Conservation (phyloP, 2,329 filamentous ascomycete species). For the Hypomyces rosellus region DNA sequence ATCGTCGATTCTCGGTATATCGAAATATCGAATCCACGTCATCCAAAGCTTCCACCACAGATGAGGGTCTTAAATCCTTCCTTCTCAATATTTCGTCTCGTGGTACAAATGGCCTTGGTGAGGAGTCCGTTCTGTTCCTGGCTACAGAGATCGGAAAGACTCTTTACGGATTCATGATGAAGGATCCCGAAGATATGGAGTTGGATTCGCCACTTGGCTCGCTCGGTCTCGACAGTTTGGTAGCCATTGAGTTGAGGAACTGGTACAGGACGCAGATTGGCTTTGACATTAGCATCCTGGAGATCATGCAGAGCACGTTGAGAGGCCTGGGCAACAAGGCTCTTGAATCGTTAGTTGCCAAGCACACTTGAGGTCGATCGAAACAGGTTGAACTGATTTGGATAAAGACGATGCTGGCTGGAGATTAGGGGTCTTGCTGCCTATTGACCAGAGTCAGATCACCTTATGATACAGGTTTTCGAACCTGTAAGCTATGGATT, state of each 20-base stretch:
- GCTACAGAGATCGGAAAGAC: conserved; percentile 4
- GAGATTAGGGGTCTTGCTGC: no score
- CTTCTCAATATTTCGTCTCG: not conserved
- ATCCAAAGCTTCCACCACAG: not conserved
- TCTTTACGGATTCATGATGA: conserved; percentile 2
- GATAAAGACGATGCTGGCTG: no score
- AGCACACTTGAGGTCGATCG: not conserved
- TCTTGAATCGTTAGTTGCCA: not conserved
- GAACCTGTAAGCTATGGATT: no score
- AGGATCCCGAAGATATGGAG: conserved; percentile 5
- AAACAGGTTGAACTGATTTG: no score
- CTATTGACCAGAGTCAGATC: no score
- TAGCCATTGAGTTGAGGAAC: conserved; percentile 13
- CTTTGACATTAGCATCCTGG: conserved; percentile 3
- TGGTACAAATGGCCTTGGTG: not conserved
- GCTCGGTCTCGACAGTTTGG: conserved; percentile 11
- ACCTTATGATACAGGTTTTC: no score
- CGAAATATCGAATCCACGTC: not conserved
- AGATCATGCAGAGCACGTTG: conserved; percentile 1
- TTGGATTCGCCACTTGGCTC: conserved; percentile 3
- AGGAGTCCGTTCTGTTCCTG: not conserved
- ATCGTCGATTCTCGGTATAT: not conserved
- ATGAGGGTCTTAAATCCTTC: not conserved
- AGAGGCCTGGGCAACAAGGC: not conserved
- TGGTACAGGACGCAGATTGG: conserved; percentile 8